Percentiles rank a stretch among this genome's conserved stretches.
Evolutionary conservation across 495 filamentous ascomycete genomes (phyloP).

Genomic region (Penicillium subrubescens): DNA sequence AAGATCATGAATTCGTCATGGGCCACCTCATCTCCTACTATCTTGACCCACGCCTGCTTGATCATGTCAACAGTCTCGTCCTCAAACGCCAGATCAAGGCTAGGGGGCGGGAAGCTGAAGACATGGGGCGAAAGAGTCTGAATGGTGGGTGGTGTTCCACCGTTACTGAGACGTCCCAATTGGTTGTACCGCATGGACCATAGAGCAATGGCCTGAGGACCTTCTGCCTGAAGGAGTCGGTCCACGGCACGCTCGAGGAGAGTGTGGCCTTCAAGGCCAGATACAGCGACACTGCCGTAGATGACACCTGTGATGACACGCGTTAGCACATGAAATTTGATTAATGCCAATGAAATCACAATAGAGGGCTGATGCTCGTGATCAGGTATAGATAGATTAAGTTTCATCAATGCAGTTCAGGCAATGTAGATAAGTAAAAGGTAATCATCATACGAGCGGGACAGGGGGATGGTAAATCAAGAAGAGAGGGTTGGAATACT

Average conservation of each 20-base stretch:
- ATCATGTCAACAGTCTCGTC: constrained; percentile 64
- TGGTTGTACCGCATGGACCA: constrained; percentile 69
- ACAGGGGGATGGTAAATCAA: constrained; percentile 4
- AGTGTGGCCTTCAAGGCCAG: constrained; percentile 38
- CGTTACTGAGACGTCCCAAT: constrained; percentile 27
- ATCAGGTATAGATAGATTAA: constrained; percentile 74
- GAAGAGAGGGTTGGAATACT: constrained; percentile 15
- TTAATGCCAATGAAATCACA: constrained; percentile 15
- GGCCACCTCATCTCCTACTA: constrained; percentile 53
- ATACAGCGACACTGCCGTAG: constrained; percentile 57
- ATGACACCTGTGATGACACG: constrained; percentile 60
- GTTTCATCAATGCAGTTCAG: constrained; percentile 82
- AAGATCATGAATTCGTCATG: constrained; percentile 65
- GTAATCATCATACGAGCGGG: constrained; percentile 73
- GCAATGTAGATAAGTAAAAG: constrained; percentile 99
- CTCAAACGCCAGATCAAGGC: constrained; percentile 67
- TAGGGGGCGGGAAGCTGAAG: constrained; percentile 52
- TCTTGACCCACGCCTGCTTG: constrained; percentile 61
- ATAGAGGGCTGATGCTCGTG: constrained; percentile 34
- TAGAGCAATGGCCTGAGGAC: constrained; percentile 44
- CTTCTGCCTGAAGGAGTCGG: constrained; percentile 47
- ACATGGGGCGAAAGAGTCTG: constrained; percentile 29
- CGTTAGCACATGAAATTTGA: constrained; percentile 47
- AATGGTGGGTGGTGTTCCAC: constrained; percentile 11
- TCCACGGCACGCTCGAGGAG: constrained; percentile 58